A percentile compares a stretch with the other conserved stretches of the same genome.
These are phyloP conservation scores for Phaeoacremonium minimum DNA, from an alignment of 2,329 filamentous ascomycete genomes.

Conservation along the genomic window DNA sequence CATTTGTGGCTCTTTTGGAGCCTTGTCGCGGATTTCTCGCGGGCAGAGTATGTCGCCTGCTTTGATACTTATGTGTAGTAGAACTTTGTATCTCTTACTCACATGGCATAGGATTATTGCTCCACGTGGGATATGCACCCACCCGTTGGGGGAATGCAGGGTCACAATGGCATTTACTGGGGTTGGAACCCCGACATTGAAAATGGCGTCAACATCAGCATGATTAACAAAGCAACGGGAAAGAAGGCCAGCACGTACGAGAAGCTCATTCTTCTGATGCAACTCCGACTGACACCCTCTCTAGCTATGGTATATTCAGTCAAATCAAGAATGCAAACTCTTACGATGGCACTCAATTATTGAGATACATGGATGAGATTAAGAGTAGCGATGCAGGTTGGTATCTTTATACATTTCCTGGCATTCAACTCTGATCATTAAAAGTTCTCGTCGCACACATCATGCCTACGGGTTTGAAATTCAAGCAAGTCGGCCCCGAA, in stretches of 20 bases:
- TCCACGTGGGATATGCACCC: background rate
- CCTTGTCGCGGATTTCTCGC: background rate
- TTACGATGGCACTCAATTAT: slow-evolving; percentile 15
- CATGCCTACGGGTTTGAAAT: slow-evolving; percentile 14
- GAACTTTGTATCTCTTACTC: background rate
- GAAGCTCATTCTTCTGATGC: background rate
- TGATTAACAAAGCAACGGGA: slow-evolving; percentile 6
- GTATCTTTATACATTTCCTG: too few species aligned
- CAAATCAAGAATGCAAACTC: slow-evolving; percentile 12
- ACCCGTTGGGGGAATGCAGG: background rate
- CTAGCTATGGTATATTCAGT: slow-evolving; percentile 8
- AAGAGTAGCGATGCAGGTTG: slow-evolving; percentile 10
- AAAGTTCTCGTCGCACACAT: slow-evolving; percentile 17
- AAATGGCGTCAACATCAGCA: slow-evolving; percentile 9
- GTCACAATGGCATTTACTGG: slow-evolving; percentile 13
- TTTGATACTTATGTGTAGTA: background rate
- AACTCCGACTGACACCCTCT: background rate
- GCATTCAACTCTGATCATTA: too few species aligned
- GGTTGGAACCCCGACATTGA: slow-evolving; percentile 17
- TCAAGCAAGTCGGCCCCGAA: slow-evolving; percentile 7
- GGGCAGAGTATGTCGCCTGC: background rate
- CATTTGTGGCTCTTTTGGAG: background rate
- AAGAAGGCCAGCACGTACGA: slow-evolving; percentile 10
- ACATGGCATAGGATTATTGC: background rate
- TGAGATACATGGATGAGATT: slow-evolving; percentile 8